phyloP scores from a whole-genome alignment of 148 eudicot species.

The Diospyros lotus region DNA sequence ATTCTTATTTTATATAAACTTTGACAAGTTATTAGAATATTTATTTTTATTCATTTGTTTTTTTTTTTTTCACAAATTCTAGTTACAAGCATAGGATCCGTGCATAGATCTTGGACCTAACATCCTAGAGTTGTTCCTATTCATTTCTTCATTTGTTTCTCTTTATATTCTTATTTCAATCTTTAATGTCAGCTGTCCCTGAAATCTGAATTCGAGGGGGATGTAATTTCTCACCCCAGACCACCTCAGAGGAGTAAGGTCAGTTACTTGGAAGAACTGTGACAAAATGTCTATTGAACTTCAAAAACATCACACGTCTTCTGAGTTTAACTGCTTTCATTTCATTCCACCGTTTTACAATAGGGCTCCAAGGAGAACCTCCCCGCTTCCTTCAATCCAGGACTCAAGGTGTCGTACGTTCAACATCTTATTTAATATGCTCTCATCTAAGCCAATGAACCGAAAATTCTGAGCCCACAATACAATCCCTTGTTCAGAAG shows the following conservation, averaged over 20 bases:
- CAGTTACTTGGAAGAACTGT: background rate
- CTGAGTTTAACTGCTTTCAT: background rate
- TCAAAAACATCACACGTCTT: background rate
- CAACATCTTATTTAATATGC: background rate
- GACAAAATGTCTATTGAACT: background rate
- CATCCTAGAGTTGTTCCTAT: background rate
- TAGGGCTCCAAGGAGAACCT: constrained; percentile 45
- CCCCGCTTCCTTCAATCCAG: constrained; percentile 25
- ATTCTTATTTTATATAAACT: too few relatives aligned
- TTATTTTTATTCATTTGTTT: too few relatives aligned
- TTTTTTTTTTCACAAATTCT: too few relatives aligned
- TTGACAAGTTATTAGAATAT: too few relatives aligned
- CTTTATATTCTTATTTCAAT: constrained; percentile 6
- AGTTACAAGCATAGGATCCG: too few relatives aligned
- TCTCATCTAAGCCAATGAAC: background rate
- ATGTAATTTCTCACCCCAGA: constrained; percentile 20
- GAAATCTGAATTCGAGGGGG: constrained; percentile 28
- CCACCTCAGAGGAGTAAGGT: constrained; percentile 34
- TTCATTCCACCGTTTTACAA: constrained; percentile 5
- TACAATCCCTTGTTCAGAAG: constrained; percentile 15
- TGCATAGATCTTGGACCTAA: background rate
- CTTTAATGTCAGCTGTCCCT: constrained; percentile 46
- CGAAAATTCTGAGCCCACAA: background rate
- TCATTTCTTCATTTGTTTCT: background rate
- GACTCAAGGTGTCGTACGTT: constrained; percentile 20